Conservation (phyloP, 2,329 filamentous ascomycete genomes). For the Whalleya microplaca region DNA sequence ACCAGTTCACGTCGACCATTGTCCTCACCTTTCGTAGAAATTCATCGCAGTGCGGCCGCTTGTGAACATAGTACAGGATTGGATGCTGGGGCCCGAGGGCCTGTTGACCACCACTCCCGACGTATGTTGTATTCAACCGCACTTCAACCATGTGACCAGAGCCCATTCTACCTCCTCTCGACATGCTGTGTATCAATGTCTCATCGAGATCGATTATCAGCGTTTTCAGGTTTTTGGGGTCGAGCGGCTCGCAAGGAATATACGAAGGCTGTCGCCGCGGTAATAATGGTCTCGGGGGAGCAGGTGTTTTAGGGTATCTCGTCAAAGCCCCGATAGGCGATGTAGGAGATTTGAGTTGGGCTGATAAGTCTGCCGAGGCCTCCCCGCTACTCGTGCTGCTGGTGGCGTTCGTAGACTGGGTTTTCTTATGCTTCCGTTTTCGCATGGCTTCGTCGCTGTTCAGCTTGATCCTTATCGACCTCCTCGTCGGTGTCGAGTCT, state of each 20-base stretch:
- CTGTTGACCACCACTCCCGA: slow-evolving; percentile 68
- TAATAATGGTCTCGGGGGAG: slow-evolving; percentile 86
- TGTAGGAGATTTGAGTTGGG: slow-evolving; percentile 90
- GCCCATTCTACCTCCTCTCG: slow-evolving; percentile 93
- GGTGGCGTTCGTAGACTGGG: slow-evolving; percentile 53
- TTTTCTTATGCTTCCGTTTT: slow-evolving; percentile 72
- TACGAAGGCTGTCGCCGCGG: slow-evolving; percentile 90
- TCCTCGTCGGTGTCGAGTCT: slow-evolving; percentile 68
- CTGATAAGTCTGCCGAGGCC: slow-evolving; percentile 61
- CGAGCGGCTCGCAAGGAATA: slow-evolving; percentile 61
- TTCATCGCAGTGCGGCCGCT: slow-evolving; percentile 94
- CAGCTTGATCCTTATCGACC: slow-evolving; percentile 89
- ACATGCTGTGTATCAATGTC: slow-evolving; percentile 96
- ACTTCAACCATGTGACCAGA: slow-evolving; percentile 99
- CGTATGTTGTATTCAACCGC: slow-evolving; percentile 74
- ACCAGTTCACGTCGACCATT: background rate
- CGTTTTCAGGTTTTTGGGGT: slow-evolving; percentile 77
- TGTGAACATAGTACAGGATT: slow-evolving; percentile 98
- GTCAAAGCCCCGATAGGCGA: slow-evolving; percentile 79
- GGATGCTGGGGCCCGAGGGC: slow-evolving; percentile 85
- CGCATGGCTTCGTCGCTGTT: slow-evolving; percentile 75
- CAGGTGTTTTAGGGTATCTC: slow-evolving; percentile 87
- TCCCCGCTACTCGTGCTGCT: slow-evolving; percentile 43
- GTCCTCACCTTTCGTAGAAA: slow-evolving; percentile 78
- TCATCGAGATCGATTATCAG: slow-evolving; percentile 95